phyloP scores from a whole-genome alignment of 768 basidiomycete species.

The Leucogyrophana mollusca region DNA sequence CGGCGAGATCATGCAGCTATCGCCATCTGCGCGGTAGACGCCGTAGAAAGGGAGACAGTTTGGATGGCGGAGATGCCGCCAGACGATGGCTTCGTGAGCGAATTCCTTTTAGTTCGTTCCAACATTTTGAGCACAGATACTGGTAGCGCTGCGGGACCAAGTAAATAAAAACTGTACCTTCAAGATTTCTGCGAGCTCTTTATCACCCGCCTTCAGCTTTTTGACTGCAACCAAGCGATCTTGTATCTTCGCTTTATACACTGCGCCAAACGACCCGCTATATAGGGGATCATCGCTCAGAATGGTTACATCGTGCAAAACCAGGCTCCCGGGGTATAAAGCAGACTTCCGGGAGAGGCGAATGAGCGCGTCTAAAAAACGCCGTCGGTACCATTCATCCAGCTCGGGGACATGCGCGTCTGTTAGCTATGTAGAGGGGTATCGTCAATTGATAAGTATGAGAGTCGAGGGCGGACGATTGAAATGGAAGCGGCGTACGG shows the following conservation, averaged over 20 bases:
- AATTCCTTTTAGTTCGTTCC: constrained; percentile 14
- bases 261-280: constrained; percentile 20
- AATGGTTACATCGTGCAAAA: constrained; percentile 7
- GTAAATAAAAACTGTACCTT: constrained; percentile 16
- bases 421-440: constrained; percentile 25
- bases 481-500: constrained; percentile 12
- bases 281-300: neutral
- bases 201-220: neutral
- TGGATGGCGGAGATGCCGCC: constrained; percentile 31
- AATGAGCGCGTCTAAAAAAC: constrained; percentile 17
- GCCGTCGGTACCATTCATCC: constrained; percentile 15
- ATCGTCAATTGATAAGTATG: neutral
- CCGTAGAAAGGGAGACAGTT: constrained; percentile 38
- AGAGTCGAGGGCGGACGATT: neutral
- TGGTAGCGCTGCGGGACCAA: too few relatives aligned
- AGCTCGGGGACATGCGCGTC: constrained; percentile 12
- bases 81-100: constrained; percentile 31
- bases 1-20: constrained; percentile 34
- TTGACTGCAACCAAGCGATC: constrained; percentile 30
- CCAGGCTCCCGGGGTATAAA: constrained; percentile 17
- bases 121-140: neutral
- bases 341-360: constrained; percentile 16
- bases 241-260: constrained; percentile 16
- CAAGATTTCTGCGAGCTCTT: constrained; percentile 2
- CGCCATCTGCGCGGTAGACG: constrained; percentile 16